Base-by-base conservation (phyloP, 495 filamentous ascomycete species). In the Parmelia sp. region DNA sequence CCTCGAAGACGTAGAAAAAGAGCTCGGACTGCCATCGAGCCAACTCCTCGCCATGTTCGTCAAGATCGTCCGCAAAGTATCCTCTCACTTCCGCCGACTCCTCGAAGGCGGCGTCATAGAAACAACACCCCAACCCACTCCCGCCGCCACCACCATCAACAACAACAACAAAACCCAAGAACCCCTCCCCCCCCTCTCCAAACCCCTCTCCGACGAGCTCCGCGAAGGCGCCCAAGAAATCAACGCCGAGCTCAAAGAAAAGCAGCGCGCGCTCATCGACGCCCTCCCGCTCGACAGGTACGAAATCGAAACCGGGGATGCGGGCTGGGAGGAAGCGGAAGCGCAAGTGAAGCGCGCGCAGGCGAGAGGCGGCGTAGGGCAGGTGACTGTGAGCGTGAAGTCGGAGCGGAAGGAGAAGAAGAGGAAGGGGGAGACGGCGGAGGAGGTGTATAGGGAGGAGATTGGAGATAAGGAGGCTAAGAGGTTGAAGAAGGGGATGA, bases 1-100 rank as follows among this genome's bases (percentile, higher is more conserved):
- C 36, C 74, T 99, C 8, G 89, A 93, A 3, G 82, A 84, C 27
- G 73, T 97, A 21, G 90, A 94, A 71, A 86, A 87, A 62, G 93
- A 99, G 71, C 74, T 96, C 6, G 81, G 77, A 25, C 72, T 96
- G 0, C 84, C 86, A 4, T 80, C 83, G 14, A 88, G 86, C 29
- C 94, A 97, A 75, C 80, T 96, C 4, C 79, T 99, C 35, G 91
- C 93, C 36, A 96, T 97, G 86, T 96, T 97, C 77, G 89, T 97
- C 70, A 97, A 97, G 79, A 88, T 94, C 68, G 81, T 97, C 68
- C 83, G 93, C 36, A 97, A 96, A 76, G 80, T 96, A 39, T 86
- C 89, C 0, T 80, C 82, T 19, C 82, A 89, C 68, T 91, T 99
- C 77, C 83, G 86, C 31, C 73, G 77, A 33, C 68, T 97, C n/a